phyloP scores from a whole-genome alignment of 208 protist species.

The Acanthamoeba royreba region DNA sequence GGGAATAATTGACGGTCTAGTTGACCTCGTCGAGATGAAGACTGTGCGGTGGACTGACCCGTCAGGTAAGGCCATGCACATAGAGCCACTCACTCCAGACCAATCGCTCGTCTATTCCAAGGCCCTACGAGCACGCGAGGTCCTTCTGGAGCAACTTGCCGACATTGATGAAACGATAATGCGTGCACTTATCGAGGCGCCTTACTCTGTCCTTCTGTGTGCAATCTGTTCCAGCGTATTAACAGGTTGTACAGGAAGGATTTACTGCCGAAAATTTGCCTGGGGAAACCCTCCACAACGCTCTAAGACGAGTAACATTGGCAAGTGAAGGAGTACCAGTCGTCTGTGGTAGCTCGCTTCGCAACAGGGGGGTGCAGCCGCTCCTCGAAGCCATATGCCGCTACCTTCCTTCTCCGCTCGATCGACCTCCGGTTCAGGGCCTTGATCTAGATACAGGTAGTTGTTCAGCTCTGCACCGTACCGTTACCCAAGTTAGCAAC shows the following conservation, averaged over 20 bases:
- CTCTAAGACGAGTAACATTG: slow-evolving; percentile 62
- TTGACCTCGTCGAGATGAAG: slow-evolving; percentile 86
- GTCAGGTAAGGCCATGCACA: slow-evolving; percentile 80
- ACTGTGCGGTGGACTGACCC: slow-evolving; percentile 77
- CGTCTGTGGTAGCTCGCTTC: slow-evolving; percentile 88
- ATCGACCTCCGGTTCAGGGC: slow-evolving; percentile 72
- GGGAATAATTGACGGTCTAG: slow-evolving; percentile 82
- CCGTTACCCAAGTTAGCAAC: background rate
- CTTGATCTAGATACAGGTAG: background rate
- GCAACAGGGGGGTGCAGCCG: slow-evolving; percentile 71
- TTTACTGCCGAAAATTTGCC: slow-evolving; percentile 70
- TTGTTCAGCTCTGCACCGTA: background rate
- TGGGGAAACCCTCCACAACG: slow-evolving; percentile 67
- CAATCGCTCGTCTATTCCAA: background rate
- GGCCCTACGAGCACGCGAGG: background rate
- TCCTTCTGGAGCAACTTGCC: slow-evolving; percentile 61
- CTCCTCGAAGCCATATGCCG: slow-evolving; percentile 87
- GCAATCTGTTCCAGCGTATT: background rate
- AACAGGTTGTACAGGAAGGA: slow-evolving; percentile 42
- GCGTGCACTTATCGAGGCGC: slow-evolving; percentile 61
- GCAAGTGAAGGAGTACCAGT: slow-evolving; percentile 69
- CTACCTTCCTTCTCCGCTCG: slow-evolving; percentile 91
- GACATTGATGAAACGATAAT: slow-evolving; percentile 68
- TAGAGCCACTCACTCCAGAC: slow-evolving; percentile 71
- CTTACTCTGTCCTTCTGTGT: background rate